These are phyloP conservation scores for Pseudisothecium myosuroides DNA, from an alignment of 225 moss, liverwort and hornwort genomes.

Conservation along the genomic window DNA sequence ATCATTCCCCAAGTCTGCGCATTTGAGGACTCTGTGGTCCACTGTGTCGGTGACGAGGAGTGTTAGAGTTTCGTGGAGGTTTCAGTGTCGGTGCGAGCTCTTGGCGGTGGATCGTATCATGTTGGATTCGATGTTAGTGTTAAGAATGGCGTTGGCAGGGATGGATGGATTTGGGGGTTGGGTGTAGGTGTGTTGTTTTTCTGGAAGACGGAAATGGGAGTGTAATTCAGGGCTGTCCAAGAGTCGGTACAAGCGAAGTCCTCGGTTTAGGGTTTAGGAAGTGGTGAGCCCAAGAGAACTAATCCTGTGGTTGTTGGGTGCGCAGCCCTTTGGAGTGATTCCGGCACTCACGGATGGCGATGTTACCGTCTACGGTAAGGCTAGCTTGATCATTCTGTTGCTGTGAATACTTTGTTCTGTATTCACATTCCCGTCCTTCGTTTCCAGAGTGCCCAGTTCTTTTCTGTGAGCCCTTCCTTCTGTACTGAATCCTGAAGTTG, in stretches of 20 bases:
- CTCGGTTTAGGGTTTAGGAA: neutral
- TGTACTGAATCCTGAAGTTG: neutral
- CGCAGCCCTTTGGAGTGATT: conserved; percentile 31
- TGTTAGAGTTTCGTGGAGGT: neutral
- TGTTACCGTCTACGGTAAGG: conserved; percentile 1
- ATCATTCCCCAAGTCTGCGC: neutral
- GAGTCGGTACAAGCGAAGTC: neutral
- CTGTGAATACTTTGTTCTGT: no score
- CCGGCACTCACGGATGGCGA: conserved; percentile 13
- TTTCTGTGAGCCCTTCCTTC: no score
- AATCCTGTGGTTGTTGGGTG: neutral
- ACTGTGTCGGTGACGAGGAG: neutral
- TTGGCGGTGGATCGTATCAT: neutral
- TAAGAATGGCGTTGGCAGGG: neutral
- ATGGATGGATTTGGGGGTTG: neutral
- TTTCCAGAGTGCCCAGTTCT: no score
- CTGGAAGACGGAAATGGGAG: neutral
- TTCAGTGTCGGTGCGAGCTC: neutral
- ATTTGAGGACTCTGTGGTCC: neutral
- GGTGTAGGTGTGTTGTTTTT: neutral
- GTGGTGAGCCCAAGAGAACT: neutral
- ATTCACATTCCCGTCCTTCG: no score
- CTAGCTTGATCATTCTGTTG: no score
- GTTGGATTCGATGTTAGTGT: neutral
- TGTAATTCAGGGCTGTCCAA: no score